Percentiles rank a stretch among this genome's conserved stretches.
Evolutionary conservation across 2,329 filamentous ascomycete genomes (phyloP).

Genomic region (Aspergillus pseudoterreus): DNA sequence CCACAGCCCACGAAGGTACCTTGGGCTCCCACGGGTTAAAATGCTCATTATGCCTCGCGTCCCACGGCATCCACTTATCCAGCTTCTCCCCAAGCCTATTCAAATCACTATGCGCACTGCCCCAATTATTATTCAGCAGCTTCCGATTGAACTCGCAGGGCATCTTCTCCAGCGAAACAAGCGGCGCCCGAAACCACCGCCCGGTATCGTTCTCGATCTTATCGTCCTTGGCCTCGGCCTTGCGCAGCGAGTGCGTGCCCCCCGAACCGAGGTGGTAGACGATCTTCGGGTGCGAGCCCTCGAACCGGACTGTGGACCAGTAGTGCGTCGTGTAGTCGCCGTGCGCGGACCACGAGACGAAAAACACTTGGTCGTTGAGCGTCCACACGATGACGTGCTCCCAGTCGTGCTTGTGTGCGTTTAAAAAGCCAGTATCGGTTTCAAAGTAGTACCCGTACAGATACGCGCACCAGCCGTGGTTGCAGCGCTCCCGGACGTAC

Average conservation of each 20-base stretch:
- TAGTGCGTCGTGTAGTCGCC: conserved; percentile 5
- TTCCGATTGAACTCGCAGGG: not conserved
- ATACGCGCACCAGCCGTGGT: conserved; percentile 7
- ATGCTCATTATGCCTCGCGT: conserved; percentile 5
- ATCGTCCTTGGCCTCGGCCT: conserved; percentile 3
- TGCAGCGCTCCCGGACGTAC: conserved; percentile 7
- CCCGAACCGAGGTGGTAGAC: conserved; percentile 4
- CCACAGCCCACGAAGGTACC: not conserved
- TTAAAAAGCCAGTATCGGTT: not conserved
- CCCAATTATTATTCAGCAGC: conserved; percentile 4
- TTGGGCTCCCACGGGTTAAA: conserved; percentile 6
- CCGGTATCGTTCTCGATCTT: conserved; percentile 1
- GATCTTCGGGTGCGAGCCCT: conserved; percentile 5
- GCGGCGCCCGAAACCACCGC: not conserved
- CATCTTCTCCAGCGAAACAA: conserved; percentile 5
- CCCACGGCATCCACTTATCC: conserved; percentile 8
- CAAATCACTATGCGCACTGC: conserved; percentile 6
- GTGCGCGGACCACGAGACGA: conserved; percentile 5
- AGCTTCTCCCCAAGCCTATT: conserved; percentile 1
- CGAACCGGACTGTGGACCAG: not conserved
- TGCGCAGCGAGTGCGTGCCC: conserved; percentile 7
- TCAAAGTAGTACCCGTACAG: conserved; percentile 8
- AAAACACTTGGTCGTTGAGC: conserved; percentile 4
- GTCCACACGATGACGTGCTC: conserved; percentile 5
- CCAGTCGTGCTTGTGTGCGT: conserved; percentile 4